Evolutionary conservation across 352 stramenopile species (phyloP).

Genomic region (Peronospora tabacina): DNA sequence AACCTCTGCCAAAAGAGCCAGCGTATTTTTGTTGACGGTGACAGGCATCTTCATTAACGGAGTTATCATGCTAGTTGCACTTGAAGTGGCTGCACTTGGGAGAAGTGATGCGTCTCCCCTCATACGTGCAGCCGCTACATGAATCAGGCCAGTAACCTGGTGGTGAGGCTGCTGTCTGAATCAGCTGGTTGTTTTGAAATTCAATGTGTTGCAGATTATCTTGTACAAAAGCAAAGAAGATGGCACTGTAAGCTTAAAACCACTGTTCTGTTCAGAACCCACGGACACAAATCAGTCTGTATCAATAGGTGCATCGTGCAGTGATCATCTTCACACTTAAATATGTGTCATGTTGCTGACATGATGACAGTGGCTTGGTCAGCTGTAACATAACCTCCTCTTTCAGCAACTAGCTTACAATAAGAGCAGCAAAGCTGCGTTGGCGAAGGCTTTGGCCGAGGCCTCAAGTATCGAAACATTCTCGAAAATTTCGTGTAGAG

Average conservation of each 20-base stretch:
- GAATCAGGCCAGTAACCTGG: conserved; percentile 17
- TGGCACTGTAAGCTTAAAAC: no score
- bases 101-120: conserved; percentile 5
- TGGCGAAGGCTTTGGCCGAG: conserved; percentile 17
- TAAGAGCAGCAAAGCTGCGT: conserved; percentile 19
- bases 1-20: neutral
- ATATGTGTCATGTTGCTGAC: conserved; percentile 4
- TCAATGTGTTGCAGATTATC: neutral
- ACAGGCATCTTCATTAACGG: neutral
- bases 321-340: neutral
- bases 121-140: conserved; percentile 1
- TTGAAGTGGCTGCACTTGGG: conserved; percentile 15
- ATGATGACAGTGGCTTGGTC: neutral
- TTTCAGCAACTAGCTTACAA: neutral
- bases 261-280: neutral
- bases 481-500: conserved; percentile 23
- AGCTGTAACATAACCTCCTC: neutral
- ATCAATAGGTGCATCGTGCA: conserved; percentile 1
- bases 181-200: conserved; percentile 8
- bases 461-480: conserved; percentile 24
- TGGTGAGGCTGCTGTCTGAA: conserved; percentile 8
- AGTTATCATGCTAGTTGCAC: neutral
- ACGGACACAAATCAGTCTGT: neutral
- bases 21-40: neutral
- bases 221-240: neutral